Base-by-base conservation (phyloP, 495 filamentous ascomycete species). In the Cenococcum geophilum region DNA sequence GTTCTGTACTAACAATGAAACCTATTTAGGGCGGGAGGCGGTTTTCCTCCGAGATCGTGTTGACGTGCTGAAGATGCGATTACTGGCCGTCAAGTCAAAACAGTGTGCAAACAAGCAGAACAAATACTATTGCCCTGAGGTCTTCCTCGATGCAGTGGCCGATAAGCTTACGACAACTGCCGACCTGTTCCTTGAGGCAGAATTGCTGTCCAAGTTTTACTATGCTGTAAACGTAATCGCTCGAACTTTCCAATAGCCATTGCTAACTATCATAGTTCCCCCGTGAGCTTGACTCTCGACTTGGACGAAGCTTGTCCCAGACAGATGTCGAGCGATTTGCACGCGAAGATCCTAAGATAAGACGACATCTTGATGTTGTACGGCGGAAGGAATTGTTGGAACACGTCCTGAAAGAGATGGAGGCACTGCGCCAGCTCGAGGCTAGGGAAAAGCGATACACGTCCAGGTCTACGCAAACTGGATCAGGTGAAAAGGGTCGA, bases 151-250 rank as follows among this genome's bases (percentile, higher is more conserved):
- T 71, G 89, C 95, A 10, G 93, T 97, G 11, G 91, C 93, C 32
- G 89, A 95, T 68, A 96, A 97, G 75, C 85, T 99, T 58, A 91
- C 91, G 16, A 85, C 89, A 3, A 97, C 92, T 0, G 92, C 93
- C 11, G 95, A 97, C 10, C 82, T 99, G 0, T 99, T 99, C 80
- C 83, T 99, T 10, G 96, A 99, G 66, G 95, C 97, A 37, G 93
- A 99, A 76, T 81, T 99, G 25, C 81, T 99, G 43, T 90, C 89
- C 4, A 95, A 97, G 70, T 99, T 97, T 68, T 96, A 96, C 76
- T 92, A 95, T 71, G 86, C 92, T 70, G 73, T 75, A 67, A 66
- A 72, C 32, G 40, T 45, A 60, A 4, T 21, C 57, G 9, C 51
- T 55, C 40, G 1, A 18, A 1, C 3, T 47, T 4, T 48, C 10